Evolutionary conservation across 805 yeast genomes (phyloP).

Genomic region (Yamadazyma scolyti): DNA sequence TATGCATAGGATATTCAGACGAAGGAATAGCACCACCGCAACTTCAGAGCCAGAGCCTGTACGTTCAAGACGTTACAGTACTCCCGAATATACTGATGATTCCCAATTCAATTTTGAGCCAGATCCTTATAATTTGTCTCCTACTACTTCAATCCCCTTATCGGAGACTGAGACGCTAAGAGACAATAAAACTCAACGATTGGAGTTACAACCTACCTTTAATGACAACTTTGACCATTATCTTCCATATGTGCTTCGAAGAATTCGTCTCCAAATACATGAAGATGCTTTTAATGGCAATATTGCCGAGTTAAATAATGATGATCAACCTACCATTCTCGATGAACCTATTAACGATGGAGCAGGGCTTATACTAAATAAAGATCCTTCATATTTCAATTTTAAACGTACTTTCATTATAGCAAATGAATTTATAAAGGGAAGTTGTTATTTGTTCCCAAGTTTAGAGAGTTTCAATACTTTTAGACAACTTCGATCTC

Average conservation of each 20-base stretch:
- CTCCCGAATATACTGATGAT: neutral
- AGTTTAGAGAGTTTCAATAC: slow-evolving; percentile 22
- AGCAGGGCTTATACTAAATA: slow-evolving; percentile 15
- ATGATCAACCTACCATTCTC: slow-evolving; percentile 20
- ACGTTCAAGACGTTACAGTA: neutral
- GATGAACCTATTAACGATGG: slow-evolving; percentile 12
- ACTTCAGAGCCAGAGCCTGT: too few relatives aligned
- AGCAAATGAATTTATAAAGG: slow-evolving; percentile 31
- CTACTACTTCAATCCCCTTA: slow-evolving; percentile 12
- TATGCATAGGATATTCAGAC: too few relatives aligned
- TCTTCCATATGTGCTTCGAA: slow-evolving; percentile 35
- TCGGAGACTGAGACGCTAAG: slow-evolving; percentile 37
- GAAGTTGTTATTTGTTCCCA: slow-evolving; percentile 25
- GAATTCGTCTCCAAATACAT: slow-evolving; percentile 16
- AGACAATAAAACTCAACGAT: slow-evolving; percentile 17
- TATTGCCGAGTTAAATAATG: slow-evolving; percentile 4
- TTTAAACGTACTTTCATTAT: slow-evolving; percentile 27
- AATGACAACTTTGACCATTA: slow-evolving; percentile 35
- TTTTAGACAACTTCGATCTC: slow-evolving; percentile 24
- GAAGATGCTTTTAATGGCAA: too few relatives aligned
- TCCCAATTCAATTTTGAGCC: neutral
- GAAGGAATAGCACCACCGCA: too few relatives aligned
- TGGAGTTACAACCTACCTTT: slow-evolving; percentile 33
- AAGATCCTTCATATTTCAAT: slow-evolving; percentile 17
- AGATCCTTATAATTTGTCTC: slow-evolving; percentile 7